Evolutionary conservation across 1,284 basidiomycete species (phyloP), one percentile per base, ranked within the genome.

Genomic region (Cutaneotrichosporon curvatum): DNA sequence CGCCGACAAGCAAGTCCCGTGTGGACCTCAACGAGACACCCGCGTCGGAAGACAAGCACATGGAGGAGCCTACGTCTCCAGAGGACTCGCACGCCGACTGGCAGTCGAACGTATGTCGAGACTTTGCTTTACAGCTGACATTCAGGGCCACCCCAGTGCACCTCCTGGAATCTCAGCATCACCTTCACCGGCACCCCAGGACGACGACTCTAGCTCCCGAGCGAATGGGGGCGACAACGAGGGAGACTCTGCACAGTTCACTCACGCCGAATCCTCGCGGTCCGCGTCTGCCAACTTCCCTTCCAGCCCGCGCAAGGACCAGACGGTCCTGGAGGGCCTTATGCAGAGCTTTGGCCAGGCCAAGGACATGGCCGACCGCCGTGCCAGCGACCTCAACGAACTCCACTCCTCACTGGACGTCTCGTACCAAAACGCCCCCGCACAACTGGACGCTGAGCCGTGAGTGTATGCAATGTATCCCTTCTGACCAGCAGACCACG

Each of bases 401-500:
- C 81, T 95, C 37, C 86, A 94, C 74, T 85, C 90, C 66, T 82
- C 95, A 60, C 79, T 99, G 44, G 91, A 98, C 64, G 83, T 85
- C 20, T 85, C 91, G 45, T 89, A 87, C 65, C 78, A 83, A 37
- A 87, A 81, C 62, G 82, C 89, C 49, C 95, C 95, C 6, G 86
- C 92, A 65, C 88, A 94, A 19, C 78, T 85, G 51, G 95, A 99
- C 67, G 90, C 88, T 15, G 91, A 95, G 69, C 91, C 90, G 90
- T 91, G 57, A 64, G 82, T 71, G 20, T n/a, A 15, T 12, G 25
- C 25, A 7, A 7, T 12, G 7, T 12, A 28, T 28, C 19, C 7
- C 11, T 19, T 16, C 34, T 43, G 19, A 40, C 42, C 1, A 4
- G 20, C 55, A 92, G 90, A 73, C 89, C 91, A 34, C 88, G 91